A percentile compares a stretch with the other conserved stretches of the same genome.
Conservation (phyloP, 2,329 filamentous ascomycete species). For the Chrysoporthe cubensis region DNA sequence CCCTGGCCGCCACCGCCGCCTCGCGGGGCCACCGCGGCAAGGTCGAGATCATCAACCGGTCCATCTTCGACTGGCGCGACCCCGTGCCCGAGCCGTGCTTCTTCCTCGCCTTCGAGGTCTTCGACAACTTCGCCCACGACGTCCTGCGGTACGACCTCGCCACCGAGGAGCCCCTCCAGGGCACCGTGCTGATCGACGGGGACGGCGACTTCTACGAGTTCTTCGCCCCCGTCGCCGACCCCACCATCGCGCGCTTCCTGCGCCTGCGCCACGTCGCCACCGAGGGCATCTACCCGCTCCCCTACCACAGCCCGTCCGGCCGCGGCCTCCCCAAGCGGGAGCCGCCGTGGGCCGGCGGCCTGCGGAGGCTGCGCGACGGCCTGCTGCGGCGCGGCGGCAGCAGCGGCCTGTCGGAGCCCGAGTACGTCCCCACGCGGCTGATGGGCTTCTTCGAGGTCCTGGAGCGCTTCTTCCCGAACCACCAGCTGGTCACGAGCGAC, state of each 20-base stretch:
- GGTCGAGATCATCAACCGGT: conserved; percentile 92
- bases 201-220: conserved; percentile 94
- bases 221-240: conserved; percentile 75
- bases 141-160: conserved; percentile 84
- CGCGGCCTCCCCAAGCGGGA: conserved; percentile 24
- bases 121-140: conserved; percentile 98
- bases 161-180: conserved; percentile 84
- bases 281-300: conserved; percentile 63
- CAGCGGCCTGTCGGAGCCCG: conserved; percentile 76
- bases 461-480: conserved; percentile 84
- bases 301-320: conserved; percentile 50
- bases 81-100: conserved; percentile 93
- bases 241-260: conserved; percentile 80
- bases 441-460: conserved; percentile 98
- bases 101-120: conserved; percentile 97
- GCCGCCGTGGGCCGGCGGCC: conserved; percentile 15
- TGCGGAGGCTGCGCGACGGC: conserved; percentile 14
- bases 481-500: conserved; percentile 86
- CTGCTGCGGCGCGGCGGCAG: conserved; percentile 49
- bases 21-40: conserved; percentile 78
- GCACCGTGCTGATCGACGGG: conserved; percentile 81
- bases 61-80: conserved; percentile 90
- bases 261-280: conserved; percentile 81
- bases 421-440: conserved; percentile 91
- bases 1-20: conserved; percentile 68